Base-by-base conservation (phyloP, 176 grass and related monocot species). In the Elymus sibiricus region DNA sequence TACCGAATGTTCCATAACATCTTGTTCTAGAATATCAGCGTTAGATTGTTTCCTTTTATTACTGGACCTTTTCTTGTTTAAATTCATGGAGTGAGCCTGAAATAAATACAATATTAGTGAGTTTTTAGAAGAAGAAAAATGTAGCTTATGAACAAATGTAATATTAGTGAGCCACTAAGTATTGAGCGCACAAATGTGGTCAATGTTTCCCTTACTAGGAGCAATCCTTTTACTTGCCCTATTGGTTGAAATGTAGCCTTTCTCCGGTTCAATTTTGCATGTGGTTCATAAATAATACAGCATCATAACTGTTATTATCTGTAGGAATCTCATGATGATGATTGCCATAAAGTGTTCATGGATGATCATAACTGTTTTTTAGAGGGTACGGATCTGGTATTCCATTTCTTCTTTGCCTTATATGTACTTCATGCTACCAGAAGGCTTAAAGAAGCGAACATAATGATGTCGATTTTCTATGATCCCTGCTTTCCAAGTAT, bases 301-400 rank as follows among this genome's bases (percentile, higher is more conserved):
- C 29, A 11, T 25, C 47, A 0, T 84, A 68, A 53, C 19, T 78
- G 46, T 66, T 64, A 76, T 60, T 61, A 11, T 87, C 71, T 89
- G 74, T 82, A 93, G 92, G 79, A 78, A 55, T 64, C 81, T 77
- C 27, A 68, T 17, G 62, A 66, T 83, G 64, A 83, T 81, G 84
- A 86, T 76, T 59, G 46, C 66, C 76, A 79, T 35, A 73, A 87
- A 71, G 40, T 87, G 55, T 70, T n/a, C n/a, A 83, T 70, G 40
- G 69, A 86, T 47, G 44, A 82, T 77, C 53, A 78, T 85, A 80
- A 77, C 27, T 81, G 10, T 5, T 15, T 4, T 60, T 68, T 11
- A 11, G 83, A 83, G 69, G 71, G 80, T 84, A 80, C 72, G 64
- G 49, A 78, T 90, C 70, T 79, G 91, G 91, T 95, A 95, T 86